A percentile compares a stretch with the other conserved stretches of the same genome.
Conservation (phyloP, 2,329 filamentous ascomycete species). For the Trichophyton benhamiae region DNA sequence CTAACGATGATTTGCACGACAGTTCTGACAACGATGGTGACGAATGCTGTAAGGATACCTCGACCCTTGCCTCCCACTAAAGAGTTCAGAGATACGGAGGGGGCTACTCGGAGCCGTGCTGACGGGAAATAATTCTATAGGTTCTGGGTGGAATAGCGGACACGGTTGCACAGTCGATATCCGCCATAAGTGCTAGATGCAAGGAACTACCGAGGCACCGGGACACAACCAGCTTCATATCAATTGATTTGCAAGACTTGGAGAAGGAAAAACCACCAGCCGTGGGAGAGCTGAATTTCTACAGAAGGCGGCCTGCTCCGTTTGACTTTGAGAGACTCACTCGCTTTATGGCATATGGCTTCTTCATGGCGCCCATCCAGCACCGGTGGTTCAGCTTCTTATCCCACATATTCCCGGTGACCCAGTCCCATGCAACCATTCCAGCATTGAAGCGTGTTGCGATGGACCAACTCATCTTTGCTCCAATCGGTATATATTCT, state of each 20-base stretch:
- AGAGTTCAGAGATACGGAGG: not conserved
- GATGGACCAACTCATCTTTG: constrained; percentile 86
- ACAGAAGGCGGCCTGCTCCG: constrained; percentile 54
- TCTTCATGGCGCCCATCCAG: constrained; percentile 88
- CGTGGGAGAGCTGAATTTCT: constrained; percentile 53
- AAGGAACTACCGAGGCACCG: constrained; percentile 47
- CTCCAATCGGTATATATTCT: constrained; percentile 56
- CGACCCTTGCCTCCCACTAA: constrained; percentile 2
- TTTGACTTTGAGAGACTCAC: constrained; percentile 94
- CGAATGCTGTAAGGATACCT: constrained; percentile 60
- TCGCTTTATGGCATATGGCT: constrained; percentile 94
- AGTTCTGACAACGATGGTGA: constrained; percentile 98
- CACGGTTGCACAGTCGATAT: constrained; percentile 87
- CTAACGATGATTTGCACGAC: constrained; percentile 9
- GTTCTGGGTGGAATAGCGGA: constrained; percentile 89
- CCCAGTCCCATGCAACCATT: constrained; percentile 57
- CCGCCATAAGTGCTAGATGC: constrained; percentile 54
- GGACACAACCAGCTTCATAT: constrained; percentile 53
- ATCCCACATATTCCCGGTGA: constrained; percentile 68
- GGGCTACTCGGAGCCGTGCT: not conserved
- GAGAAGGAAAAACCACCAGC: constrained; percentile 64
- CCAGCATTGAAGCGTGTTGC: constrained; percentile 83
- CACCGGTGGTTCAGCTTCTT: constrained; percentile 94
- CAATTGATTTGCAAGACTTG: constrained; percentile 80
- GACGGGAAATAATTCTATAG: constrained; percentile 23